These are phyloP conservation scores for Rubroboletus pulcherrimus DNA, from an alignment of 768 basidiomycete species.

Conservation along the genomic window DNA sequence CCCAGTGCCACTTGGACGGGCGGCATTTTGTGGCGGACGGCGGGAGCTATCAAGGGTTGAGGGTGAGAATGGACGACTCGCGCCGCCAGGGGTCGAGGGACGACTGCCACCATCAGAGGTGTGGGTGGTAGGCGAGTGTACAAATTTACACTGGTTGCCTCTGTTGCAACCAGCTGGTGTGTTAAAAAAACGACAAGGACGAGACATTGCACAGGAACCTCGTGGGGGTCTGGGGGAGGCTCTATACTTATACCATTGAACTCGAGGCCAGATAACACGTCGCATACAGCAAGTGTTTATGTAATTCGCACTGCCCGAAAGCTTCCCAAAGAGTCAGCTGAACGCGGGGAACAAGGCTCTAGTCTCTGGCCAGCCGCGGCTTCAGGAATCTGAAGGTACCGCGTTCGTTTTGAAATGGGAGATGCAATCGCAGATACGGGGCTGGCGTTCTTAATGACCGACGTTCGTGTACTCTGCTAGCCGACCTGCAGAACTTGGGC, in stretches of 20 bases:
- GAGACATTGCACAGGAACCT: constrained; percentile 17
- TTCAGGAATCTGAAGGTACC: too few species aligned
- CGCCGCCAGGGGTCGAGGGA: too few species aligned
- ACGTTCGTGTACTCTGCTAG: too few species aligned
- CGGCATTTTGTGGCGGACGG: background rate
- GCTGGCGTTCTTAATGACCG: too few species aligned
- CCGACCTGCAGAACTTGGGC: too few species aligned
- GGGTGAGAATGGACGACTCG: background rate
- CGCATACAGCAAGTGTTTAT: too few species aligned
- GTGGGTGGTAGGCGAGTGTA: constrained; percentile 19
- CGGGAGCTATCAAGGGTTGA: constrained; percentile 4
- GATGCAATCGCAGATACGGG: too few species aligned
- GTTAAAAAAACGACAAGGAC: constrained; percentile 39
- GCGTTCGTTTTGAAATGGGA: too few species aligned
- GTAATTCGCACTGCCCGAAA: too few species aligned
- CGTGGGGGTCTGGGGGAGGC: background rate
- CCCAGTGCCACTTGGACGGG: constrained; percentile 2
- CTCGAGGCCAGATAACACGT: background rate
- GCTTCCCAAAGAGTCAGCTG: too few species aligned
- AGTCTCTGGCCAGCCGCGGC: too few species aligned
- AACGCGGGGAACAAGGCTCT: too few species aligned
- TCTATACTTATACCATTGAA: background rate
- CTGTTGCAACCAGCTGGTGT: constrained; percentile 44
- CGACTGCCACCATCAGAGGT: background rate
- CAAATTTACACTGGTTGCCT: constrained; percentile 40